These are phyloP conservation scores for Cardamine resedifolia DNA, from an alignment of 345 rosid genomes.

Conservation along the genomic window DNA sequence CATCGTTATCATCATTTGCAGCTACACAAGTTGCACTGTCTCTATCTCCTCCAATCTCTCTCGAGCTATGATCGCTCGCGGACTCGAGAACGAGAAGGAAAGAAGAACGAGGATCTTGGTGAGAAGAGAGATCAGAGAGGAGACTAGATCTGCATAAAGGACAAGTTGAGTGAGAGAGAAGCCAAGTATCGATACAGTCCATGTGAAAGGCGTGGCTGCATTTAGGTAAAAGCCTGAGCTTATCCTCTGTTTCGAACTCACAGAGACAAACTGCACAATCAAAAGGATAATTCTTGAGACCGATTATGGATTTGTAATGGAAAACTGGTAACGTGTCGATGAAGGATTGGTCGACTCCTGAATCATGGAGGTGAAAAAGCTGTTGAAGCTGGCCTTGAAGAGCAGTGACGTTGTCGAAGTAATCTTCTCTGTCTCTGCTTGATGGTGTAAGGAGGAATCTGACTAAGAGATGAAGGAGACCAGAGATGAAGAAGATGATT, in stretches of 20 bases:
- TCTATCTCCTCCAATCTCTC: constrained; percentile 58
- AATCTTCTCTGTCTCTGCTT: constrained; percentile 65
- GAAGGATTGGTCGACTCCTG: constrained; percentile 95
- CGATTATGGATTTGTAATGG: constrained; percentile 76
- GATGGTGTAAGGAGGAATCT: constrained; percentile 72
- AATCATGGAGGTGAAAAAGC: constrained; percentile 90
- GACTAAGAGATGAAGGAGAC: constrained; percentile 82
- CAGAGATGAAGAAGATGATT: constrained; percentile 82
- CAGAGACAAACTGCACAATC: constrained; percentile 99
- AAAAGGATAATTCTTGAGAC: constrained; percentile 61
- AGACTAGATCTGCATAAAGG: constrained; percentile 87
- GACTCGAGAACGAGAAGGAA: constrained; percentile 85
- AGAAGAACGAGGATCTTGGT: constrained; percentile 53
- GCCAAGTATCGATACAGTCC: constrained; percentile 99
- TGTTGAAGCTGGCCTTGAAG: constrained; percentile 97
- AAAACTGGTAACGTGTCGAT: constrained; percentile 95
- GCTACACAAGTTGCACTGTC: constrained; percentile 36
- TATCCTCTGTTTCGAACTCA: constrained; percentile 86
- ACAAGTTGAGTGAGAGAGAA: constrained; percentile 97
- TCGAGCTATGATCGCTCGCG: constrained; percentile 74
- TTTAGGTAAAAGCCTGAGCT: constrained; percentile 92
- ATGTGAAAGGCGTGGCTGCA: constrained; percentile 98
- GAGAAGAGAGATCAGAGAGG: constrained; percentile 63
- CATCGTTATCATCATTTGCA: constrained; percentile 14
- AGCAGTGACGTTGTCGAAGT: constrained; percentile 60